Evolutionary conservation across 305 asterid species (phyloP), one percentile per base, ranked within the genome.

Genomic region (Plantago coronopus): DNA sequence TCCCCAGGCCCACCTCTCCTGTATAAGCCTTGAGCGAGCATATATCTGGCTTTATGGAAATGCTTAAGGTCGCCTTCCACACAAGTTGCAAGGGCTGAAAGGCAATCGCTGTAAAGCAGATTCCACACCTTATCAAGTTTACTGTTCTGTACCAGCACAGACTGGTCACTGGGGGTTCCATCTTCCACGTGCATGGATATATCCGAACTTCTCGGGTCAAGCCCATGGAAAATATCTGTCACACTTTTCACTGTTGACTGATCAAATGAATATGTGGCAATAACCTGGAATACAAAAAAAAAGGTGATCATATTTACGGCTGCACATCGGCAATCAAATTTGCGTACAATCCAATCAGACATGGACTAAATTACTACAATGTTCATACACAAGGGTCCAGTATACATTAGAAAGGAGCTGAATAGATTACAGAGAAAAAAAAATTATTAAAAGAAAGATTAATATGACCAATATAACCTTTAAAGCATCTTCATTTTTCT

Each of bases 61-160:
- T 93, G 97, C 80, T 93, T 93, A 67, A 93, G 96, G 78, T 93
- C 99, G 70, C 99, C 99, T 82, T 93, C 99, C 71, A 87, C 94
- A 43, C 99, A 93, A 66, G 78, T 79, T 77, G 81, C 95, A 23
- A 93, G 83, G 20, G 99, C 97, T 60, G 88, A 82, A 78, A 93
- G 89, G 81, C 99, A 93, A 78, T 93, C 99, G 40, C 56, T 69
- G 76, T 93, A 93, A 66, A 89, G 96, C 69, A 83, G 74, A 78
- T 81, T 72, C 99, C 97, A 87, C 53, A 73, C 81, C 71, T 76
- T 79, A 64, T 80, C 88, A 64, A 79, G 65, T 69, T 77, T 78
- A 57, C 62, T 62, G 55, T 59, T 65, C 60, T 74, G 72, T 60
- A 56, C 69, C 53, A 57, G 73, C 62, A 66, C 75, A 46, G 79